phyloP scores from a whole-genome alignment of 2,329 filamentous ascomycete species.

The Ceratocystis destructans region DNA sequence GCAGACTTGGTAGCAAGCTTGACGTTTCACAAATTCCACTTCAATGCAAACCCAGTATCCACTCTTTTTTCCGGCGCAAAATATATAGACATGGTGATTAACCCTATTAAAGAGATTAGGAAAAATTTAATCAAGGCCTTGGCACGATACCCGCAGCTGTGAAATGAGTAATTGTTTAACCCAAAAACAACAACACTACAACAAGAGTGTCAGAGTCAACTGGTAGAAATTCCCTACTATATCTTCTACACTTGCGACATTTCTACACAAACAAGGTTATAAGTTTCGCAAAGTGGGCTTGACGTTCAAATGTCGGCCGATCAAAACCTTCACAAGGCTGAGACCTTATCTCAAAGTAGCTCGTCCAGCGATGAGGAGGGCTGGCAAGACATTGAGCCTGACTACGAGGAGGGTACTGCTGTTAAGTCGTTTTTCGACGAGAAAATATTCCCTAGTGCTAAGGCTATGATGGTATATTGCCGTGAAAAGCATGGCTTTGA shows the following conservation, averaged over 20 bases:
- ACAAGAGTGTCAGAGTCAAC: background rate
- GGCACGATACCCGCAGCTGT: background rate
- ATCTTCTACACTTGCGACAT: background rate
- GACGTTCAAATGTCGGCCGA: slow-evolving; percentile 10
- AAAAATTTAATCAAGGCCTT: background rate
- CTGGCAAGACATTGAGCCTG: slow-evolving; percentile 44
- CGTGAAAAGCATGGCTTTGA: slow-evolving; percentile 54
- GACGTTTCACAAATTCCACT: background rate
- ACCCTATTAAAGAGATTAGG: background rate
- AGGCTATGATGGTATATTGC: slow-evolving; percentile 54
- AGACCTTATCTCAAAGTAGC: slow-evolving; percentile 14
- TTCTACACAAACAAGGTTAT: background rate
- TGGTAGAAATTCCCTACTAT: background rate
- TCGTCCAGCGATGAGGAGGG: slow-evolving; percentile 32
- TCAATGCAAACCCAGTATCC: background rate
- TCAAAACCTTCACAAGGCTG: slow-evolving; percentile 9
- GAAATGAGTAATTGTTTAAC: background rate
- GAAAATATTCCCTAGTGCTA: slow-evolving; percentile 48
- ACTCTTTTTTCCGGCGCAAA: background rate
- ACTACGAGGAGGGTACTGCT: slow-evolving; percentile 46
- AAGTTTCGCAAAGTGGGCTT: background rate
- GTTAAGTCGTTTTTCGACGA: slow-evolving; percentile 57
- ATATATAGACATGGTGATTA: background rate
- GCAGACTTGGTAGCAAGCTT: background rate
- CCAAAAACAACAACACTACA: background rate